Evolutionary conservation across 768 basidiomycete species (phyloP).

Genomic region (Cubamyces lactineus): DNA sequence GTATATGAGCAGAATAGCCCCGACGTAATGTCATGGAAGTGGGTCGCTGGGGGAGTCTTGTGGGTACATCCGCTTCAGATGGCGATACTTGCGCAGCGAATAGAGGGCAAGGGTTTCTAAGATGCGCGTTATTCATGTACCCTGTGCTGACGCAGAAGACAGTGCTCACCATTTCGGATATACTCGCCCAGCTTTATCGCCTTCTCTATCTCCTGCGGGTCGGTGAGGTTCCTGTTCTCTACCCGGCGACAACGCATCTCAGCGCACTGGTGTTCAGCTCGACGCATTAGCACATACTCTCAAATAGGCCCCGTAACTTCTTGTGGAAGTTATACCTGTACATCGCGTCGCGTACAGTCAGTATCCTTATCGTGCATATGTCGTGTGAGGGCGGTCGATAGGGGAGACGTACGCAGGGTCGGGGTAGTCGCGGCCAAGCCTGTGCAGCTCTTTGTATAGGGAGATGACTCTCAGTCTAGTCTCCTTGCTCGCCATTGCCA

Average conservation of each 20-base stretch:
- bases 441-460: slow-evolving; percentile 81
- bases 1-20: not conserved
- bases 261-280: not conserved
- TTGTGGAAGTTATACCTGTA: slow-evolving; percentile 77
- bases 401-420: slow-evolving; percentile 67
- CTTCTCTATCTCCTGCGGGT: slow-evolving; percentile 73
- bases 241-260: not conserved
- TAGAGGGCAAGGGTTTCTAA: slow-evolving; percentile 83
- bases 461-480: slow-evolving; percentile 67
- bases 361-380: not conserved
- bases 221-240: slow-evolving; percentile 72
- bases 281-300: slow-evolving; percentile 53
- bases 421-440: slow-evolving; percentile 80
- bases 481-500: slow-evolving; percentile 50
- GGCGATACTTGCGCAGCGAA: slow-evolving; percentile 80
- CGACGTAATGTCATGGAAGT: slow-evolving; percentile 3
- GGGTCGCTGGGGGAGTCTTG: slow-evolving; percentile 21
- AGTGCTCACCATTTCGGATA: slow-evolving; percentile 74
- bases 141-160: not conserved
- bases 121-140: not conserved
- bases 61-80: slow-evolving; percentile 74
- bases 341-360: not conserved
- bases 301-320: slow-evolving; percentile 69
- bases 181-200: slow-evolving; percentile 79
- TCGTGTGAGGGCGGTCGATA: slow-evolving; percentile 5